Base-by-base conservation (phyloP, 2,329 filamentous ascomycete genomes). In the Microsporum ferrugineum region DNA sequence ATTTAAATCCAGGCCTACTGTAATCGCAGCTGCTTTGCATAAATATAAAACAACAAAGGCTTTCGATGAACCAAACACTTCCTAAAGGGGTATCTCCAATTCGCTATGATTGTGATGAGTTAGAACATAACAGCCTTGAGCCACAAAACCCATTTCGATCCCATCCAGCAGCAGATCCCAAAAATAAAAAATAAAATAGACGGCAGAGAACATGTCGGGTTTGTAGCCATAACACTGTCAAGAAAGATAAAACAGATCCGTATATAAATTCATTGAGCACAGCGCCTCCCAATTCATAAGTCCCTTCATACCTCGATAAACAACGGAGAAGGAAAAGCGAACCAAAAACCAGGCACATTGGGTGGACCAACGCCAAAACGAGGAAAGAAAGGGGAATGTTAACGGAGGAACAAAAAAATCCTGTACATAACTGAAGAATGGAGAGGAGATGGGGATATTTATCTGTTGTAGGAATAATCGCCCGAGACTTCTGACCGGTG, bases 381-480 rank as follows among this genome's bases (percentile, higher is more conserved):
- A 27, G 8, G 17, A 29, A 14, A 10, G 27, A 57, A 43, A 27
- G 6, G 55, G 8, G 12, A 57, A 29, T 5, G 29, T n/a, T 41
- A 38, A 8, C 6, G 4, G 5, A 17, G 23, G 1, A 57, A 57
- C 3, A 12, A 6, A 6, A 4, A 39, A 38, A 43, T 14, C 14
- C 53, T 43, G 36, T 57, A 57, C 39, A 43, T 31, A 17, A 33
- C 3, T 29, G 27, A 56, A 14, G n/a, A 12, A 38, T 17, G 10
- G 27, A 36, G 8, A n/a, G 17, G 5, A 41, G 17, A n/a, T 34
- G n/a, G 10, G 36, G 31, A n/a, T 33, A 14, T 51, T 49, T 59
- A 59, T 38, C 58, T 47, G 8, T 58, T 60, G 31, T 55, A 60
- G 29, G 59, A 58, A 60, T 64, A 62, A 31, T 62, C 49, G 38